Conservation (phyloP, 495 filamentous ascomycete genomes). For the Aspergillus haitiensis region DNA sequence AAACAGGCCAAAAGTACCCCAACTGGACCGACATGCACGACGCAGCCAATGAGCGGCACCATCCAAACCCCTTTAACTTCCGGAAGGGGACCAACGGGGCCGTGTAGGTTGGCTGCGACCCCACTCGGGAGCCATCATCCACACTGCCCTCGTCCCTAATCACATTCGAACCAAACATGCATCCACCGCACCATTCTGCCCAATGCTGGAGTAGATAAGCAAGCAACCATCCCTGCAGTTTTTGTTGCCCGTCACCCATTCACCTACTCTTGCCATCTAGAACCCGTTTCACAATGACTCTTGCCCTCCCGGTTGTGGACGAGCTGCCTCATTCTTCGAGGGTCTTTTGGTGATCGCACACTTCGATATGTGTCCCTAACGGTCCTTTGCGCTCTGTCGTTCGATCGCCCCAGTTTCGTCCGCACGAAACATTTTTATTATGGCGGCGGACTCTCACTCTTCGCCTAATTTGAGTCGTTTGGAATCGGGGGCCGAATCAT, state of each 20-base stretch:
- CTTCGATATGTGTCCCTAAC: conserved; percentile 32
- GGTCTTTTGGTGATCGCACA: conserved; percentile 28
- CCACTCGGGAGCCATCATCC: conserved; percentile 6
- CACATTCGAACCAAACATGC: conserved; percentile 2
- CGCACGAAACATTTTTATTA: conserved; percentile 19
- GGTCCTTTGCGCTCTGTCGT: conserved; percentile 11
- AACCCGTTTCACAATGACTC: conserved; percentile 26
- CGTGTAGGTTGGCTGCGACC: conserved; percentile 12
- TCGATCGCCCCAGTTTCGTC: conserved; percentile 10
- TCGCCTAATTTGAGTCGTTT: conserved; percentile 21
- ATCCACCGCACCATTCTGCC: neutral
- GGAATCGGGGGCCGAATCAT: conserved; percentile 9
- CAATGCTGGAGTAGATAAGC: conserved; percentile 15
- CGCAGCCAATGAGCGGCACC: conserved; percentile 7
- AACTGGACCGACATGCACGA: neutral
- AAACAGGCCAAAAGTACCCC: neutral
- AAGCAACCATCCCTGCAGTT: neutral
- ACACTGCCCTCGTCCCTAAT: conserved; percentile 1
- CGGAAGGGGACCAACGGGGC: conserved; percentile 16
- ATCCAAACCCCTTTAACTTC: conserved; percentile 12
- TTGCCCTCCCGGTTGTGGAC: conserved; percentile 11
- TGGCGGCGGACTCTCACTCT: conserved; percentile 31
- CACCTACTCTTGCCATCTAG: neutral
- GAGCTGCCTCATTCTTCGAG: conserved; percentile 23
- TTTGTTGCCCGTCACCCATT: neutral